Evolutionary conservation across 1,284 basidiomycete genomes (phyloP).

Genomic region (Tilletia indica): DNA sequence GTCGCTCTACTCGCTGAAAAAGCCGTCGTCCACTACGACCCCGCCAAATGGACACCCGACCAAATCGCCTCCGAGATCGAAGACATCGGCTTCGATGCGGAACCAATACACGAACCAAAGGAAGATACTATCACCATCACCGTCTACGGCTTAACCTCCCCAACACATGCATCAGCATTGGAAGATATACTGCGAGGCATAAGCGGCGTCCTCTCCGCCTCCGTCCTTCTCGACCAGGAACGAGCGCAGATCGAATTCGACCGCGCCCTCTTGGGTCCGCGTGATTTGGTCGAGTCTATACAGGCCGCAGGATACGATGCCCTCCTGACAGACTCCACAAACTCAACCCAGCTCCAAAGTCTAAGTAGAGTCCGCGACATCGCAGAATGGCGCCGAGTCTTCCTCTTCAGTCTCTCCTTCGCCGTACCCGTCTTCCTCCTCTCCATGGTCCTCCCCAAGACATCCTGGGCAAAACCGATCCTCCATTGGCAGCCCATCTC

Average conservation of each 20-base stretch:
- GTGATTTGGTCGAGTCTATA: conserved; percentile 46
- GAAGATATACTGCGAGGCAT: conserved; percentile 73
- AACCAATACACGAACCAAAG: conserved; percentile 10
- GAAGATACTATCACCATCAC: conserved; percentile 59
- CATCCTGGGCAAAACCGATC: conserved; percentile 55
- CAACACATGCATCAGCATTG: conserved; percentile 74
- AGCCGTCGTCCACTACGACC: conserved; percentile 84
- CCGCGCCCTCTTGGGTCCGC: conserved; percentile 31
- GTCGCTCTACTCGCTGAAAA: conserved; percentile 93
- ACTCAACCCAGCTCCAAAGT: conserved; percentile 83
- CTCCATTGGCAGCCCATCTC: conserved; percentile 47
- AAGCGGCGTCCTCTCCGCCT: conserved; percentile 38
- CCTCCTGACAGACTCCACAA: conserved; percentile 73
- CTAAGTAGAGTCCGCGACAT: conserved; percentile 89
- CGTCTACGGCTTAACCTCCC: conserved; percentile 88
- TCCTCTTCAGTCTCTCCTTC: conserved; percentile 74
- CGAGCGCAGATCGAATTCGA: conserved; percentile 45
- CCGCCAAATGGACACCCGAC: conserved; percentile 71
- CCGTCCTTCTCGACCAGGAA: conserved; percentile 46
- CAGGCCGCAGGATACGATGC: conserved; percentile 83
- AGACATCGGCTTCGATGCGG: conserved; percentile 87
- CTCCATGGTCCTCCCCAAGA: conserved; percentile 76
- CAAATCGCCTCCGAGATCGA: conserved; percentile 75
- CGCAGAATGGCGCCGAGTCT: conserved; percentile 79
- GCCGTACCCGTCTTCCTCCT: conserved; percentile 90